Conservation (phyloP, 768 basidiomycete genomes). For the Russula olivacea region DNA sequence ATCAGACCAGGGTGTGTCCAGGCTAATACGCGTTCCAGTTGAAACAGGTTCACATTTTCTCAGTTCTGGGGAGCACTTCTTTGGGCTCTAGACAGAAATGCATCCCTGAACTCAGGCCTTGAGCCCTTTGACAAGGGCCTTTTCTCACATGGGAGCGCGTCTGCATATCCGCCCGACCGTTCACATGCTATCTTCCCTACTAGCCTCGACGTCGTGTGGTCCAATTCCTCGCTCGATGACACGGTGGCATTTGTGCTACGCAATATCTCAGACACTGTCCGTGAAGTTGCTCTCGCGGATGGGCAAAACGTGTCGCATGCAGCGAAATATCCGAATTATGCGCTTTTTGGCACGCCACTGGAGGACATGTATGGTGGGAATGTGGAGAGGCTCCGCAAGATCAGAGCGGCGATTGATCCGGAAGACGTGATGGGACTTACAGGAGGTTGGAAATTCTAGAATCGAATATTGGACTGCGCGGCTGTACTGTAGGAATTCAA, state of each 20-base stretch:
- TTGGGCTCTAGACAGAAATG: background rate
- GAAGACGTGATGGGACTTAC: conserved; percentile 26
- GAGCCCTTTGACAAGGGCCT: background rate
- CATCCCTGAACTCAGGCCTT: background rate
- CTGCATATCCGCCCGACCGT: conserved; percentile 20
- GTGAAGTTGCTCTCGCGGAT: conserved; percentile 14
- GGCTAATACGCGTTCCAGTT: background rate
- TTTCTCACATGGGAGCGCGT: conserved; percentile 12
- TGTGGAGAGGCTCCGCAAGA: background rate
- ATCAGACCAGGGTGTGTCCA: background rate
- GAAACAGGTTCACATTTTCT: too few species aligned
- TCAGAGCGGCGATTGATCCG: conserved; percentile 15
- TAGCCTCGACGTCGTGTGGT: background rate
- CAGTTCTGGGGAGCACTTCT: background rate
- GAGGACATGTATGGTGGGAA: background rate
- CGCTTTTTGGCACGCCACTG: background rate
- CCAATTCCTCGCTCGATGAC: conserved; percentile 33
- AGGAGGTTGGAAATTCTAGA: conserved; percentile 26
- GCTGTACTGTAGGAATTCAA: too few species aligned
- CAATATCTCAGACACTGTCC: background rate
- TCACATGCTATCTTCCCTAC: conserved; percentile 11
- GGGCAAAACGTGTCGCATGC: conserved; percentile 20
- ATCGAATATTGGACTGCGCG: too few species aligned
- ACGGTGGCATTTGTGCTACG: conserved; percentile 38
- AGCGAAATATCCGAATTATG: background rate